Base-by-base conservation (phyloP, 148 eudicot genomes). In the Chenopodium berlandieri region DNA sequence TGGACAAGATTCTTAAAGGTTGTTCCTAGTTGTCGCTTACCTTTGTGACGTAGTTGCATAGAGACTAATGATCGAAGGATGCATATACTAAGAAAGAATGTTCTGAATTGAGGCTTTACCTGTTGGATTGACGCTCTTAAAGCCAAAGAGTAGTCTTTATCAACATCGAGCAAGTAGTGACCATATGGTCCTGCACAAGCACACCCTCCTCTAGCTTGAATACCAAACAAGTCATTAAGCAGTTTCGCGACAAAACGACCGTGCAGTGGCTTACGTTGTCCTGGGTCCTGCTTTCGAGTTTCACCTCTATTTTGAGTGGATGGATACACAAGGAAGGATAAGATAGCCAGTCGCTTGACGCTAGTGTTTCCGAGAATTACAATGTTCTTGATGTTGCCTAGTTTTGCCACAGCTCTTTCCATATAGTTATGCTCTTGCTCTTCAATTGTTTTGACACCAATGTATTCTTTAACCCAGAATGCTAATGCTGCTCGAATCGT, bases 161-260 rank as follows among this genome's bases (percentile, higher is more conserved):
- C 81, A 71, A 88, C 82, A 66, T 83, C 47, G 63, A 86, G 90
- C 81, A 88, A 79, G 12, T 48, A 52, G 71, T 88, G 90, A 27
- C 87, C 90, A 82, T 88, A 88, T 0, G 90, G 90, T 46, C 90
- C 90, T n/a, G 90, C 90, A 78, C 90, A 88, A 76, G 89, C 86
- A 70, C 90, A 88, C 20, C 90, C 90, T 34, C 90, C 90, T 80
- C 90, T 78, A 46, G 84, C 90, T 62, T 88, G 90, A 46, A 88
- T 82, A 0, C 90, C 90, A 75, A 88, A 88, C 81, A 88, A 70
- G 75, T 88, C 90, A 82, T 82, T 88, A 11, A 88, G 87, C 19
- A 88, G 80, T 79, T 86, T 88, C 11, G 86, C 87, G 16, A 89
- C 83, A 44, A 89, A 89, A 23, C 89, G 85, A 2, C 91, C 91